phyloP scores from a whole-genome alignment of 225 moss, liverwort and hornwort genomes.

The Neckera pumila region DNA sequence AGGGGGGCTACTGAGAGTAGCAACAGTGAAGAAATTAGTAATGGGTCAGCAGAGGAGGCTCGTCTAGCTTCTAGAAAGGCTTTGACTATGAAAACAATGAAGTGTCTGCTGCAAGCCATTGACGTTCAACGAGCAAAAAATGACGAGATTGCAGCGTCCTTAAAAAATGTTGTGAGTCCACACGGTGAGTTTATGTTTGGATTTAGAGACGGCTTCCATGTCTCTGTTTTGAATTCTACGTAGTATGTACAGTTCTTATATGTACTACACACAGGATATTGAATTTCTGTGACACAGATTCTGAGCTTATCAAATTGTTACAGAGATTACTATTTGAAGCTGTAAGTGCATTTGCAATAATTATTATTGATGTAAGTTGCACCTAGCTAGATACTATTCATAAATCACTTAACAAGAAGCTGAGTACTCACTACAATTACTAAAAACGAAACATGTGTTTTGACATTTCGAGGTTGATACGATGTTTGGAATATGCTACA shows the following conservation, averaged over 20 bases:
- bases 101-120: conserved; percentile 71
- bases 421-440: background rate
- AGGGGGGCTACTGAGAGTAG: conserved; percentile 93
- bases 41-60: conserved; percentile 42
- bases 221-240: background rate
- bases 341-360: background rate
- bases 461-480: background rate
- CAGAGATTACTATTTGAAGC: background rate
- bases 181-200: conserved; percentile 49
- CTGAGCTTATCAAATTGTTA: background rate
- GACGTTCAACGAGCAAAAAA: conserved; percentile 67
- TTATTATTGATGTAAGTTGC: background rate
- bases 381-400: background rate
- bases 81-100: conserved; percentile 74
- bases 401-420: background rate
- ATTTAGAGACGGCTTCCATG: background rate
- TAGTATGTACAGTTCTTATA: background rate
- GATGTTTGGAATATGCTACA: conserved; percentile 19
- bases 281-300: background rate
- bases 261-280: background rate
- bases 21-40: conserved; percentile 46
- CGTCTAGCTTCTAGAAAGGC: conserved; percentile 53
- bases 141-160: conserved; percentile 56
- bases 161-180: conserved; percentile 34
- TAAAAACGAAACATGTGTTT: background rate